A percentile compares a stretch with the other conserved stretches of the same genome.
phyloP scores from a whole-genome alignment of 257 asterid genomes.

The Ligustrum vulgare region DNA sequence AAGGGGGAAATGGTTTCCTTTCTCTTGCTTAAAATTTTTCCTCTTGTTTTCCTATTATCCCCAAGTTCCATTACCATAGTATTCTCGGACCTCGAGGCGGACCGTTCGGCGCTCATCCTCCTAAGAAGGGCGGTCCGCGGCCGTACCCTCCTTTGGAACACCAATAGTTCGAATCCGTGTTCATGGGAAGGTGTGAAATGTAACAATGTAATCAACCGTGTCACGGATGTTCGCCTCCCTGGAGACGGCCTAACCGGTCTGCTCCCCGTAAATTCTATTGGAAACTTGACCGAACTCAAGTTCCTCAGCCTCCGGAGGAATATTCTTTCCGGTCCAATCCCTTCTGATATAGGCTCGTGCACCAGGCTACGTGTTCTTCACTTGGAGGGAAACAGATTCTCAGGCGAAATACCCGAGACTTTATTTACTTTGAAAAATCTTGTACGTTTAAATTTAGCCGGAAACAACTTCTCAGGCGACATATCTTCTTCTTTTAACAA shows the following conservation, averaged over 20 bases:
- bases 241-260: constrained; percentile 45
- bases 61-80: constrained; percentile 23
- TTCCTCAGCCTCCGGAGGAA: constrained; percentile 62
- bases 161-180: constrained; percentile 38
- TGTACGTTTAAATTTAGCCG: constrained; percentile 35
- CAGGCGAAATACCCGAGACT: constrained; percentile 50
- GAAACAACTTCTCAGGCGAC: constrained; percentile 45
- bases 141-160: constrained; percentile 54
- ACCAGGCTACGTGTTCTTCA: constrained; percentile 34
- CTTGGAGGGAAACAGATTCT: constrained; percentile 46
- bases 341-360: constrained; percentile 53
- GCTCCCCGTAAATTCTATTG: constrained; percentile 41
- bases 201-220: constrained; percentile 30
- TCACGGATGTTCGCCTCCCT: constrained; percentile 51
- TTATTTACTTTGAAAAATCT: constrained; percentile 47
- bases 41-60: constrained; percentile 23
- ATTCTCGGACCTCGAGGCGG: constrained; percentile 38
- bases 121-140: constrained; percentile 42
- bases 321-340: constrained; percentile 51
- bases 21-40: background rate
- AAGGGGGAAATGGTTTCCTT: too few species aligned
- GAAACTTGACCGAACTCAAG: constrained; percentile 46
- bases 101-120: constrained; percentile 52
- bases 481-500: constrained; percentile 30
- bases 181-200: constrained; percentile 59